Evolutionary conservation across 306 rosid species (phyloP).

Genomic region (Acacia confusa): DNA sequence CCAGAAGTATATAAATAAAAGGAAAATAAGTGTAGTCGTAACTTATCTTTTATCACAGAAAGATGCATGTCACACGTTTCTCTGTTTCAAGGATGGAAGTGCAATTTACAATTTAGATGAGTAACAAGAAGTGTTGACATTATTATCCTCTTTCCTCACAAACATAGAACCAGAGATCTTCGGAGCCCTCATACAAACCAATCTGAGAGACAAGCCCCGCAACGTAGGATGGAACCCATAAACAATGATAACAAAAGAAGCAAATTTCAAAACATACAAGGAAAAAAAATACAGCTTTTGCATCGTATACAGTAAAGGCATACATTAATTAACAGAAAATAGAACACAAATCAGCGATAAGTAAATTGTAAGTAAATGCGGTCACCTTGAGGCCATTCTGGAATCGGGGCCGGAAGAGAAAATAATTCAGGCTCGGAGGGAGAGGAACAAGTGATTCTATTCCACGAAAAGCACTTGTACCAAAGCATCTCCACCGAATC

Average conservation of each 20-base stretch:
- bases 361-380: not conserved
- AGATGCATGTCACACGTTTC: not conserved
- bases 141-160: not conserved
- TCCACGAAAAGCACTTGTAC: slow-evolving; percentile 47
- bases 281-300: not conserved
- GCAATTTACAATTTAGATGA: not conserved
- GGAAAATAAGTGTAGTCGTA: not conserved
- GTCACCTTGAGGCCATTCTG: slow-evolving; percentile 75
- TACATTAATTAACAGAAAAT: not conserved
- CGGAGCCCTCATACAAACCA: not conserved
- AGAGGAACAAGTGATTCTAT: slow-evolving; percentile 27
- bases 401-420: slow-evolving; percentile 60
- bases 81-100: not conserved
- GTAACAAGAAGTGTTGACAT: not conserved
- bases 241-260: not conserved
- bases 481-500: slow-evolving; percentile 38
- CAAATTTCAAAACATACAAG: not conserved
- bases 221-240: not conserved
- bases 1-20: too few species aligned
- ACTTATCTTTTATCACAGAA: not conserved
- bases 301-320: not conserved
- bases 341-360: not conserved
- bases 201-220: not conserved
- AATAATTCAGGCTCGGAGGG: slow-evolving; percentile 41
- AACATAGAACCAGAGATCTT: not conserved